Evolutionary conservation across 1,284 basidiomycete genomes (phyloP).

Genomic region (Naganishia cerealis): DNA sequence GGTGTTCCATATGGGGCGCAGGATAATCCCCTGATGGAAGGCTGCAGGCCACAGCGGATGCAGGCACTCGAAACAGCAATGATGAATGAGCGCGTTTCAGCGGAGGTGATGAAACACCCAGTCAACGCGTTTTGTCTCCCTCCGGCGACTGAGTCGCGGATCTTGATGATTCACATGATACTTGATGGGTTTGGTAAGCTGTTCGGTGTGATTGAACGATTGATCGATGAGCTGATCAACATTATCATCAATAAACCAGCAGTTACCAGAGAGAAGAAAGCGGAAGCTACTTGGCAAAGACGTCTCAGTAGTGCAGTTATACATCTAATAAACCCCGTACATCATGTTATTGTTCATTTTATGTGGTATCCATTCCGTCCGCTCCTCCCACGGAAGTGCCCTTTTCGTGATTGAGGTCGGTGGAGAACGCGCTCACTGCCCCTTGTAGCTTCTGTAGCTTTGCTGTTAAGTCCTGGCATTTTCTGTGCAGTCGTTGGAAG

Average conservation of each 20-base stretch:
- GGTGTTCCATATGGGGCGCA: neutral
- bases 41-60: no score
- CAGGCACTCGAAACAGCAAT: neutral
- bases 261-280: no score
- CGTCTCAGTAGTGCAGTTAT: neutral
- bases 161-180: neutral
- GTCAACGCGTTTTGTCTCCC: neutral
- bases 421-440: neutral
- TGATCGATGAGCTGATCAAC: no score
- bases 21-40: no score
- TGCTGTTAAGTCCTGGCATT: slow-evolving; percentile 2
- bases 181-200: no score
- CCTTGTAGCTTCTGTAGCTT: neutral
- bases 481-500: neutral
- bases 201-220: no score
- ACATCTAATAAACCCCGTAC: neutral
- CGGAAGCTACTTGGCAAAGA: neutral
- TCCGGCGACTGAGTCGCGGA: neutral
- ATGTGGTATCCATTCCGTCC: slow-evolving; percentile 2
- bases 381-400: neutral
- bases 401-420: neutral
- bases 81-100: neutral
- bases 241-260: no score
- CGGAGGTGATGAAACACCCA: neutral
- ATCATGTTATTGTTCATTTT: neutral